Conservation (phyloP, 177 flowering plant species). For the Vitis hybrid region DNA sequence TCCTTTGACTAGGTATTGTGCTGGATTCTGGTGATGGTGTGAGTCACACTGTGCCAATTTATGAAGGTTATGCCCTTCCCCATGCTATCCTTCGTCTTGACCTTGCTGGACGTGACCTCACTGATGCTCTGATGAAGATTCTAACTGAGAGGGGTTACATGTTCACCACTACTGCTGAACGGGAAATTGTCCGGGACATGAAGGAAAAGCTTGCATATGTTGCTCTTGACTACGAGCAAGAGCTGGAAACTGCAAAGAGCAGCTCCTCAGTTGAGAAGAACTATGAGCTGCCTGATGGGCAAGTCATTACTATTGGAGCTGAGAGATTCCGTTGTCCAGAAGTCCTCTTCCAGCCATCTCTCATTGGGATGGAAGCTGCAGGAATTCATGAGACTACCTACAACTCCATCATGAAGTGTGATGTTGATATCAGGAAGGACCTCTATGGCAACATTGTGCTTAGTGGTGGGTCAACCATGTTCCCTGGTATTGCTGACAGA, state of each 20-base stretch:
- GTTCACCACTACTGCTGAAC: constrained; percentile 64
- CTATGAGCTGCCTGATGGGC: constrained; percentile 67
- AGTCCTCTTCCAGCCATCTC: constrained; percentile 69
- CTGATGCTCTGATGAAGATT: constrained; percentile 65
- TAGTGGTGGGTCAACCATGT: constrained; percentile 73
- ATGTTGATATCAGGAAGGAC: constrained; percentile 69
- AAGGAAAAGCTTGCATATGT: constrained; percentile 69
- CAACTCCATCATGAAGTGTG: constrained; percentile 73
- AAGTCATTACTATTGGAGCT: constrained; percentile 61
- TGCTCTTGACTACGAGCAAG: constrained; percentile 63
- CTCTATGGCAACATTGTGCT: constrained; percentile 66
- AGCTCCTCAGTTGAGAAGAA: constrained; percentile 62
- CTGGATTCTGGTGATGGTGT: constrained; percentile 77
- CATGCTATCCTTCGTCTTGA: constrained; percentile 71
- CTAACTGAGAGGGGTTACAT: constrained; percentile 63
- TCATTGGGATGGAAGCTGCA: constrained; percentile 67
- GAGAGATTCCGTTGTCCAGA: constrained; percentile 76
- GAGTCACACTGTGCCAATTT: constrained; percentile 71
- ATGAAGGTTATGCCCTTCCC: constrained; percentile 73
- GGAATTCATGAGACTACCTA: constrained; percentile 71
- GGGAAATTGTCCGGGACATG: constrained; percentile 69
- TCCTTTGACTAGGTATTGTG: constrained; percentile 49
- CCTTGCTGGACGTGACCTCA: constrained; percentile 72
- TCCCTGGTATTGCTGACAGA: constrained; percentile 71
- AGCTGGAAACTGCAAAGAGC: constrained; percentile 54